Conservation (phyloP, 768 basidiomycete genomes). For the Rhodotorula kratochvilovae region DNA sequence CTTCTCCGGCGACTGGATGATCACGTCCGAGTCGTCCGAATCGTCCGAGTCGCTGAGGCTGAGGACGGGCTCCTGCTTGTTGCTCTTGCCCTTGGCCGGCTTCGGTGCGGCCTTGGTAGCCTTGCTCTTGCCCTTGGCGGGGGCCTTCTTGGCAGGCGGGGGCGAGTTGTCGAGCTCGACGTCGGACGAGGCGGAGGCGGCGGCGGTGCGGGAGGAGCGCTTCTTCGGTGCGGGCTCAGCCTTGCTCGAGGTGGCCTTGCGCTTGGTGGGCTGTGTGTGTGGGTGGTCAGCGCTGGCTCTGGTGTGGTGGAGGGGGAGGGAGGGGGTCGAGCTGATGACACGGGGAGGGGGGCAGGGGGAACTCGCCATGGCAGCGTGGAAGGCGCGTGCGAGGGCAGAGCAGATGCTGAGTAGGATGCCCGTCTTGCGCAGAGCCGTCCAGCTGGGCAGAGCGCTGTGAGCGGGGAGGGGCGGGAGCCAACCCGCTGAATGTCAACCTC, state of each 20-base stretch:
- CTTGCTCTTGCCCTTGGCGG: conserved; percentile 5
- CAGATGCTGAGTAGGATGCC: background rate
- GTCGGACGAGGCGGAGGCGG: background rate
- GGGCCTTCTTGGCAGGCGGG: background rate
- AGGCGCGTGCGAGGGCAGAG: background rate
- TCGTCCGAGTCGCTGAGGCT: background rate
- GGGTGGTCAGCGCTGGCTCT: background rate
- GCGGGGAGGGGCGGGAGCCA: no score
- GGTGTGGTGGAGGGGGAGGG: no score
- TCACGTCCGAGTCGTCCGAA: background rate
- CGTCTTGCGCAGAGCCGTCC: no score
- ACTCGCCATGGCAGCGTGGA: background rate
- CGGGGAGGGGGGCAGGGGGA: no score
- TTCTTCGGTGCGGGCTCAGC: conserved; percentile 7
- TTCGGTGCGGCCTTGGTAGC: background rate
- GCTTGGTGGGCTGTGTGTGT: conserved; percentile 12
- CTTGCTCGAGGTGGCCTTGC: background rate
- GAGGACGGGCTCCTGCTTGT: conserved; percentile 6
- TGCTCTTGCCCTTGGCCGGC: conserved; percentile 14
- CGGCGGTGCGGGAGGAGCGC: conserved; percentile 11
- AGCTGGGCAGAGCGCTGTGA: no score
- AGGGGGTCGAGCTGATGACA: background rate
- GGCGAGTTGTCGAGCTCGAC: background rate
- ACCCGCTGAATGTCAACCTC: no score
- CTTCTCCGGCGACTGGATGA: conserved; percentile 1